These are phyloP conservation scores for Whalleya microplaca DNA, from an alignment of 2,329 filamentous ascomycete genomes.

Conservation along the genomic window DNA sequence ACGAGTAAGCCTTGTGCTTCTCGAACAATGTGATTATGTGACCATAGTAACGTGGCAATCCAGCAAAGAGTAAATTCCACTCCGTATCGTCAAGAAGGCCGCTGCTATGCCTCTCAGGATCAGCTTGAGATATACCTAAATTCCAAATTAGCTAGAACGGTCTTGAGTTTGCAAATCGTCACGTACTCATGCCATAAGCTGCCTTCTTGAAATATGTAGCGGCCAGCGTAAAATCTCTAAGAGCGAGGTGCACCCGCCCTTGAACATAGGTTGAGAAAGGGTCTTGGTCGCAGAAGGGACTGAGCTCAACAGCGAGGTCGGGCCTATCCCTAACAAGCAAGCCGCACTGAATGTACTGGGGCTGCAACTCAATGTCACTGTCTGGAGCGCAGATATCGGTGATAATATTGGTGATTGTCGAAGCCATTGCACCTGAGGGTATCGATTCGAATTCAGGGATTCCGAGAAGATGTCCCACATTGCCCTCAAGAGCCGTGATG, in stretches of 20 bases:
- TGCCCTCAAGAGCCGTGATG: slow-evolving; percentile 63
- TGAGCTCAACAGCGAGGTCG: slow-evolving; percentile 62
- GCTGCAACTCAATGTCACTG: slow-evolving; percentile 67
- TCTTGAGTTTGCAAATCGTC: neutral
- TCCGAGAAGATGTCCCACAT: slow-evolving; percentile 66
- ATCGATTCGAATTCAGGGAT: slow-evolving; percentile 55
- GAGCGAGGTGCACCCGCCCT: slow-evolving; percentile 75
- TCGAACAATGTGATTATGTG: slow-evolving; percentile 87
- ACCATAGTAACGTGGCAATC: slow-evolving; percentile 81
- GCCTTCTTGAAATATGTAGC: slow-evolving; percentile 80
- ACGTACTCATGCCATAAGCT: slow-evolving; percentile 79
- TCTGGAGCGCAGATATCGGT: slow-evolving; percentile 66
- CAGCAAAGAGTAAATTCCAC: slow-evolving; percentile 69
- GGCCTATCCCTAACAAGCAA: slow-evolving; percentile 62
- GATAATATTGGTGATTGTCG: slow-evolving; percentile 68
- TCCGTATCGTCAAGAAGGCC: slow-evolving; percentile 78
- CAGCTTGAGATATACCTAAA: slow-evolving; percentile 49
- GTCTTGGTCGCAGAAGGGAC: slow-evolving; percentile 58
- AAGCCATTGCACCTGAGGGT: slow-evolving; percentile 38
- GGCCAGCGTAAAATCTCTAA: slow-evolving; percentile 74
- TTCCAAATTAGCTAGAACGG: slow-evolving; percentile 31
- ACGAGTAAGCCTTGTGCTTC: slow-evolving; percentile 73
- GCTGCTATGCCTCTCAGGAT: slow-evolving; percentile 58
- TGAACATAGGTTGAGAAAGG: slow-evolving; percentile 80
- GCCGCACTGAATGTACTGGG: slow-evolving; percentile 64